These are phyloP conservation scores for Dillenia suffruticosa DNA, from an alignment of 164 flowering plant genomes.

Conservation along the genomic window DNA sequence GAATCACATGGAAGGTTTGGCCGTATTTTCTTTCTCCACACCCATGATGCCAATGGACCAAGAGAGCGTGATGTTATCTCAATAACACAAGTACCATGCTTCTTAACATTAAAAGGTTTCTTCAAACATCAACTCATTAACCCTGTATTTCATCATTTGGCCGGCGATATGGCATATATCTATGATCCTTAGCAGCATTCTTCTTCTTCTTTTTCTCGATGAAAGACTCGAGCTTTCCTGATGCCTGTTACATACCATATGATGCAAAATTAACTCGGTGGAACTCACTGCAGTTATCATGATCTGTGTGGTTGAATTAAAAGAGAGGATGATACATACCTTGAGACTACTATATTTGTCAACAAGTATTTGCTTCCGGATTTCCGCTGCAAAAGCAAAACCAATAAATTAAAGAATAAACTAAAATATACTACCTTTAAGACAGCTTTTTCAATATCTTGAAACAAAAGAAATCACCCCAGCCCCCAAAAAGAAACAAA, in stretches of 20 bases:
- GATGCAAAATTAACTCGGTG: background rate
- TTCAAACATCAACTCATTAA: too few species aligned
- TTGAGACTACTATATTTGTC: conserved; percentile 69
- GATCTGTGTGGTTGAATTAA: background rate
- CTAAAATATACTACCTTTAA: too few species aligned
- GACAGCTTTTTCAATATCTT: too few species aligned
- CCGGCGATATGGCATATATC: conserved; percentile 77
- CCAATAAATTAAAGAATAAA: conserved; percentile 1
- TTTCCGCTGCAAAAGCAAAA: conserved; percentile 57
- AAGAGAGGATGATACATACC: conserved; percentile 30
- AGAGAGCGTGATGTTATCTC: too few species aligned
- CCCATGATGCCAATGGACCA: too few species aligned
- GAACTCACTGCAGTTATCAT: background rate
- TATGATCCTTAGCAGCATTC: conserved; percentile 88
- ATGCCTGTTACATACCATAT: conserved; percentile 32
- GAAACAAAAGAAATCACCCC: too few species aligned
- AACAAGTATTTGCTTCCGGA: conserved; percentile 54
- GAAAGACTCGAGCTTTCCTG: conserved; percentile 82
- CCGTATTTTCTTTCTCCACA: too few species aligned
- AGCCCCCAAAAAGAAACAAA: too few species aligned
- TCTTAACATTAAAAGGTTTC: too few species aligned
- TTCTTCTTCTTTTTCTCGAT: conserved; percentile 70
- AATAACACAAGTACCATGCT: too few species aligned
- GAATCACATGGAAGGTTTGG: too few species aligned
- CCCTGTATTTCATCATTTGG: conserved; percentile 21